Evolutionary conservation across 1,139 yeast species (phyloP), one percentile per base, ranked within the genome.

Genomic region (Geotrichum restrictum): DNA sequence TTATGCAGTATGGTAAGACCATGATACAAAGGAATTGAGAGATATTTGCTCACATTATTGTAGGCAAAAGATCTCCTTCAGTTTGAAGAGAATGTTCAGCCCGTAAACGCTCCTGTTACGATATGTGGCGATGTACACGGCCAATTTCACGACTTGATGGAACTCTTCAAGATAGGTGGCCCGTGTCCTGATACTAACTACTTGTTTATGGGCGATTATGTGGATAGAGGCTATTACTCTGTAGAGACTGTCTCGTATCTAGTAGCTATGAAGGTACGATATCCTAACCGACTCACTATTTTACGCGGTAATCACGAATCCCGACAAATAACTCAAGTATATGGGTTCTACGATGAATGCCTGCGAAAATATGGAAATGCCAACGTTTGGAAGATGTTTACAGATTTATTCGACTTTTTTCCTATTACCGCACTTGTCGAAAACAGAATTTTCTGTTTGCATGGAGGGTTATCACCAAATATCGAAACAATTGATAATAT

Each of bases 41-140:
- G 3, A 13, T 21, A 13, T 7, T 13, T 14, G 27, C 19, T 22
- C 10, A 2, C 24, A n/a, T 40, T 24, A 24, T 5, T 29, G 5
- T 41, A 14, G 52, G 54, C 54, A 11, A 47, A 48, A 40, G 54
- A 51, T 10, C 24, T 51, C 18, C 47, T 51, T 16, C 85, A 70
- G 37, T 48, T 37, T 41, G 54, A 51, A 40, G 43, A 43, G 29
- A 89, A 89, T 65, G 97, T 89, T 43, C 95, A 88, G 70, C 96
- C 96, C 1, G 96, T 89, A 45, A 81, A 79, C 57, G 93, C 86
- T 2, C 96, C 96, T 1, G 88, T 88, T 32, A 87, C 95, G 18
- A 89, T 39, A 80, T 89, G 96, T 71, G 97, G 97, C 48, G 96
- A 89, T 67, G 88, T 89, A 43, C 96, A 89, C 67, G 97, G 97